Base-by-base conservation (phyloP, 2,329 filamentous ascomycete genomes). In the Botrytis byssoidea region DNA sequence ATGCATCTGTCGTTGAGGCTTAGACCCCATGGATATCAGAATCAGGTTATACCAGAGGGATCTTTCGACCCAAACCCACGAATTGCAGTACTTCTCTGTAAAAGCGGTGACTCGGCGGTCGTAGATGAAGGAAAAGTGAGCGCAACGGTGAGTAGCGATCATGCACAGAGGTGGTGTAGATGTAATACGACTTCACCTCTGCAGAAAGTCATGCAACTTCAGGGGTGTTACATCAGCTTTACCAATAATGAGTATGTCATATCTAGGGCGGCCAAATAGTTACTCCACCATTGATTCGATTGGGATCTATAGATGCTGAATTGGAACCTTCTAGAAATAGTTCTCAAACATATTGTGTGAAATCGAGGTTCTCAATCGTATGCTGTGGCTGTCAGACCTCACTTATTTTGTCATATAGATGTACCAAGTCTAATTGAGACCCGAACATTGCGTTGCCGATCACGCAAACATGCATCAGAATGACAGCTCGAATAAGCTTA, bases 151-250 rank as follows among this genome's bases (percentile, higher is more conserved):
- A 68, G 16, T 55, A 55, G 46, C 12, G 16, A 32, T 44, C 37
- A 72, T 72, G 37, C 70, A 60, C 29, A 57, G 61, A 46, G 48
- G 29, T 20, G 70, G 37, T 64, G 7, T 44, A 42, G 25, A 63
- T 66, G 64, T 46, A 42, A 55, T 65, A 29, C 40, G 44, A 57
- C 29, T 12, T 42, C 22, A 35, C 14, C 42, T 67, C 32, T 59
- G 48, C 51, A 32, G 46, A 42, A 29, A 35, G 37, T 48, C 51
- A 72, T 72, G 70, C 70, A 68, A 59, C 25, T n/a, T 18, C 70
- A 72, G 63, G 70, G 70, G 35, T 72, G 9, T 55, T 60, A 22
- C 63, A 68, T 72, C 61, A 72, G 70, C 70, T 51, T 68, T 72
- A 67, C 59, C 63, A 60, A 67, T 59, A 59, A 18, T 60, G 22